Evolutionary conservation across 2,329 filamentous ascomycete genomes (phyloP).

Genomic region (Xylogone sp.): DNA sequence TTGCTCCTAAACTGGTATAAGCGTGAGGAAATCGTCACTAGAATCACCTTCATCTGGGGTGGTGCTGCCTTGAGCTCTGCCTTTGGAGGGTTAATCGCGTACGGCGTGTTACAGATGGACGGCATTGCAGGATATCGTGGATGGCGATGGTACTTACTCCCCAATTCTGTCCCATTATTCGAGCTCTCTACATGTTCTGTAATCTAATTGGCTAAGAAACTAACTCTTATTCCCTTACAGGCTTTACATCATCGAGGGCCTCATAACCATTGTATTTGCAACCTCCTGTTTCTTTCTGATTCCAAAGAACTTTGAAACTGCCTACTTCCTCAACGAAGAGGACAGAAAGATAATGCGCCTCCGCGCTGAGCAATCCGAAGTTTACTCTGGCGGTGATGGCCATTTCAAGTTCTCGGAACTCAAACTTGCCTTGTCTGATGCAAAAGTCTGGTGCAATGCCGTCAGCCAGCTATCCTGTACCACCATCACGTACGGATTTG

Average conservation of each 20-base stretch:
- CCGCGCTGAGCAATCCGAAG: constrained; percentile 26
- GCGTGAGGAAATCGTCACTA: constrained; percentile 45
- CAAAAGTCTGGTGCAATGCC: constrained; percentile 22
- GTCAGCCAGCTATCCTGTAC: constrained; percentile 28
- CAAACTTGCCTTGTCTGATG: constrained; percentile 23
- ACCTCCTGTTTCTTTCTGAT: constrained; percentile 18
- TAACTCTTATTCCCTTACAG: constrained; percentile 5
- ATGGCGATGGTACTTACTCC: constrained; percentile 38
- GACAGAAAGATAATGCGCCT: constrained; percentile 27
- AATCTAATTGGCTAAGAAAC: not conserved
- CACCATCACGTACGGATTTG: constrained; percentile 28
- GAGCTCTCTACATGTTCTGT: too few relatives aligned
- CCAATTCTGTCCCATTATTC: too few relatives aligned
- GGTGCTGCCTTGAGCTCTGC: constrained; percentile 55
- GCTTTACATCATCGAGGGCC: constrained; percentile 21
- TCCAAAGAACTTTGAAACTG: constrained; percentile 19
- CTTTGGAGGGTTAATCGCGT: constrained; percentile 23
- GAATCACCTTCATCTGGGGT: constrained; percentile 56
- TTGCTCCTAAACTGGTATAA: constrained; percentile 31
- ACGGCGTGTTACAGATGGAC: constrained; percentile 41
- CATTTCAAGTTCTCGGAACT: constrained; percentile 24
- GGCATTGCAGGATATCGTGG: constrained; percentile 39
- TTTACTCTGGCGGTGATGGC: constrained; percentile 32
- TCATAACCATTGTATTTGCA: constrained; percentile 19
- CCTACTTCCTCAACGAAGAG: constrained; percentile 24